Evolutionary conservation across 2,329 filamentous ascomycete genomes (phyloP), one percentile per base, ranked within the genome.

Genomic region (Penicillium digitatum): DNA sequence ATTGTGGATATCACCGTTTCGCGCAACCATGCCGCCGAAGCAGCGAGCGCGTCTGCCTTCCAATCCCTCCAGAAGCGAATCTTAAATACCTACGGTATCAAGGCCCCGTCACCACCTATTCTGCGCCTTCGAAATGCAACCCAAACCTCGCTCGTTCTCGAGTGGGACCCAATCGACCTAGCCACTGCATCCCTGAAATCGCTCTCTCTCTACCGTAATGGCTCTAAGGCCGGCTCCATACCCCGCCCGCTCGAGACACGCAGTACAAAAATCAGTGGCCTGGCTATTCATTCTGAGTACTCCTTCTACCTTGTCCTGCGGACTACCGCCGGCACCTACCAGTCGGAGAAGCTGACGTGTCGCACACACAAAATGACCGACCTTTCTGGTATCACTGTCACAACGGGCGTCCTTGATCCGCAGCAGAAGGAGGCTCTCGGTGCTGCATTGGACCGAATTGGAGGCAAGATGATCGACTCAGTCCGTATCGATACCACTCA

Each of bases 351-450:
- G 72, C 81, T 99, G 49, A 82, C 83, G 4, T 91, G 96, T 55
- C 86, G 88, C 68, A 99, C 94, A 43, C 94, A 99, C 79, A 96
- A 96, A 79, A 96, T 99, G 92, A 97, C 93, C 37, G 92, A 99
- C 72, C 80, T 99, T 48, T 92, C 88, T 62, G 94, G 94, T 55
- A 92, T 99, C 73, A 97, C 93, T 24, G 89, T 99, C 65, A 96
- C 93, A 2, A 87, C 91, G 0, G 94, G 94, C 48, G 83, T 96
- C 64, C 81, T 99, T 74, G 89, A 92, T 2, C 79, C 83, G 8
- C 78, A 86, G 50, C 79, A 87, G 52, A 86, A 85, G 69, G 90
- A 95, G 62, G 86, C 82, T 58, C 81, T 99, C 20, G 80, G 82
- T 44, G 81, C 81, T 43, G 90, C 92, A 1, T 84, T 96, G 34